Conservation (phyloP, 495 filamentous ascomycete species). For the Thermochaetoides thermophila region DNA sequence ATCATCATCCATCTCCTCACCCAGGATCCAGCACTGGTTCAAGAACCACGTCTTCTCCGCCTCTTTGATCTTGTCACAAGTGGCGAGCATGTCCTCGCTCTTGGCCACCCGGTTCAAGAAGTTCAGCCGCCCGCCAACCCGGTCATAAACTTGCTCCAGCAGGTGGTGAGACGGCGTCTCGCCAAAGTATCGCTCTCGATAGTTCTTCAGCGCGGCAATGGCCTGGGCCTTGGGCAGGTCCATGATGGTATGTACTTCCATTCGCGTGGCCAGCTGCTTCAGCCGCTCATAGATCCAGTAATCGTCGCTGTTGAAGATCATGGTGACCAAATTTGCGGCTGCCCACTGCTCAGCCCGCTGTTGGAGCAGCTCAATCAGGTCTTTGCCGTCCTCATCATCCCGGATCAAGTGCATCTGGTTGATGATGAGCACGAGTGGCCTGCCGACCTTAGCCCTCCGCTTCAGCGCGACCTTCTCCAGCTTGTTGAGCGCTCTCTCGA, state of each 20-base stretch:
- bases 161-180: conserved; percentile 39
- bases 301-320: conserved; percentile 87
- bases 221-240: conserved; percentile 71
- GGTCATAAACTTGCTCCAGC: conserved; percentile 66
- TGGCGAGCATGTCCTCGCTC: conserved; percentile 56
- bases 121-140: conserved; percentile 71
- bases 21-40: conserved; percentile 90
- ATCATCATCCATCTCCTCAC: conserved; percentile 90
- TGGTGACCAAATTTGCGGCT: conserved; percentile 71
- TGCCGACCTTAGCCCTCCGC: conserved; percentile 39
- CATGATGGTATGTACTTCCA: conserved; percentile 72
- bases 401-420: conserved; percentile 81
- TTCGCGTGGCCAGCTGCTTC: conserved; percentile 76
- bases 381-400: conserved; percentile 79
- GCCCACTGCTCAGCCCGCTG: conserved; percentile 95
- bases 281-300: conserved; percentile 96
- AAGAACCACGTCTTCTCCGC: conserved; percentile 88
- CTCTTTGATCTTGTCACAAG: conserved; percentile 62
- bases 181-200: conserved; percentile 53
- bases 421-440: conserved; percentile 74
- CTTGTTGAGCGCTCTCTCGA: conserved; percentile 94
- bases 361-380: conserved; percentile 86
- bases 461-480: conserved; percentile 82
- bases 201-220: conserved; percentile 55
- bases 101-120: conserved; percentile 81